Evolutionary conservation across 768 basidiomycete species (phyloP).

Genomic region (Gloeopeniophorella convolvens): DNA sequence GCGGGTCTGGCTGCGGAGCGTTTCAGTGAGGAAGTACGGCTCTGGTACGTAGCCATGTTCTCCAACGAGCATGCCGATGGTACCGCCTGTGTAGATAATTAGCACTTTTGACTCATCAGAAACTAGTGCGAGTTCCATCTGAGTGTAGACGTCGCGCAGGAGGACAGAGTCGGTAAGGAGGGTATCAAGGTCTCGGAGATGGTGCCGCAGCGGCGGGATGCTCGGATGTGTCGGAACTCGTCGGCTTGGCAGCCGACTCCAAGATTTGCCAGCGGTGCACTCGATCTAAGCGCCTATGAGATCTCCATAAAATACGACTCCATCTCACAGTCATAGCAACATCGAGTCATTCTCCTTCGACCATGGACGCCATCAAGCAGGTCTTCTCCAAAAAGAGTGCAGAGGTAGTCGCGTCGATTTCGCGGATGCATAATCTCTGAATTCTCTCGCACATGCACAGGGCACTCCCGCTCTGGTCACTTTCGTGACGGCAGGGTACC

Average conservation of each 20-base stretch:
- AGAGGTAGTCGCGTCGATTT: conserved; percentile 33
- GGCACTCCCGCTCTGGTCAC: conserved; percentile 64
- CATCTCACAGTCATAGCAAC: conserved; percentile 15
- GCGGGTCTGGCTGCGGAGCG: conserved; percentile 71
- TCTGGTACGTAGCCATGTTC: conserved; percentile 78
- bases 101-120: conserved; percentile 76
- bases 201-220: too few species aligned
- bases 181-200: not conserved
- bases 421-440: not conserved
- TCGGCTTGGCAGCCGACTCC: too few species aligned
- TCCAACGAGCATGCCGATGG: conserved; percentile 82
- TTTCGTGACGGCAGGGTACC: conserved; percentile 94
- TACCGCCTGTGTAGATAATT: conserved; percentile 86
- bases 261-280: not conserved
- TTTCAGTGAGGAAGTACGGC: conserved; percentile 82
- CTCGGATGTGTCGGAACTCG: too few species aligned
- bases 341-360: conserved; percentile 13
- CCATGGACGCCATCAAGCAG: conserved; percentile 66
- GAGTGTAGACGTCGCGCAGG: not conserved
- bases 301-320: not conserved
- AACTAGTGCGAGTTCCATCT: conserved; percentile 43
- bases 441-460: conserved; percentile 29
- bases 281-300: conserved; percentile 12
- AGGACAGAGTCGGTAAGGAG: not conserved
- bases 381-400: conserved; percentile 62